phyloP scores from a whole-genome alignment of 352 stramenopile genomes.

The Phytophthora meadii region DNA sequence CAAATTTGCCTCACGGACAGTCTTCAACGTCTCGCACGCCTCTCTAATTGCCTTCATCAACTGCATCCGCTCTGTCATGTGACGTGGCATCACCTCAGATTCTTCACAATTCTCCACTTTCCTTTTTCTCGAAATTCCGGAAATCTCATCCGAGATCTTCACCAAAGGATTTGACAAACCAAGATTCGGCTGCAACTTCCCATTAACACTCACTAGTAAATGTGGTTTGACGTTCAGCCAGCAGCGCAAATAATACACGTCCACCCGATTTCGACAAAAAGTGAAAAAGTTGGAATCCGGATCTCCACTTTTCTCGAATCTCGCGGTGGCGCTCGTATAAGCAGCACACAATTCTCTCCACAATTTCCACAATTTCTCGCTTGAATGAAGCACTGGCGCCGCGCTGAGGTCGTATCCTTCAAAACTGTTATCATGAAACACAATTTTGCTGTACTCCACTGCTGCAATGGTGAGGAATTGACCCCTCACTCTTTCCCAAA shows the following conservation, averaged over 20 bases:
- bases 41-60: conserved; percentile 2
- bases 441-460: neutral
- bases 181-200: neutral
- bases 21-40: neutral
- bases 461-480: neutral
- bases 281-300: conserved; percentile 5
- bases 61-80: neutral
- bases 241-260: conserved; percentile 12
- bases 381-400: neutral
- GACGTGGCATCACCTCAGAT: too few relatives aligned
- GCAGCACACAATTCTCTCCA: neutral
- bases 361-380: conserved; percentile 3
- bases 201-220: conserved; percentile 10
- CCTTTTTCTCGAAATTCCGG: neutral
- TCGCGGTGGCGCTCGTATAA: neutral
- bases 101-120: too few relatives aligned
- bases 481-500: neutral
- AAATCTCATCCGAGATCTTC: neutral
- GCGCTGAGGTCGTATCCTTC: neutral
- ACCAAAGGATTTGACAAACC: too few relatives aligned
- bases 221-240: conserved; percentile 15
- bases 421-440: neutral
- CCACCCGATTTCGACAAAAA: conserved; percentile 17
- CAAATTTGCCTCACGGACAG: neutral
- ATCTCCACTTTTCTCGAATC: conserved; percentile 3